Base-by-base conservation (phyloP, 352 stramenopile genomes). In the Phytophthora pseudosyringae region DNA sequence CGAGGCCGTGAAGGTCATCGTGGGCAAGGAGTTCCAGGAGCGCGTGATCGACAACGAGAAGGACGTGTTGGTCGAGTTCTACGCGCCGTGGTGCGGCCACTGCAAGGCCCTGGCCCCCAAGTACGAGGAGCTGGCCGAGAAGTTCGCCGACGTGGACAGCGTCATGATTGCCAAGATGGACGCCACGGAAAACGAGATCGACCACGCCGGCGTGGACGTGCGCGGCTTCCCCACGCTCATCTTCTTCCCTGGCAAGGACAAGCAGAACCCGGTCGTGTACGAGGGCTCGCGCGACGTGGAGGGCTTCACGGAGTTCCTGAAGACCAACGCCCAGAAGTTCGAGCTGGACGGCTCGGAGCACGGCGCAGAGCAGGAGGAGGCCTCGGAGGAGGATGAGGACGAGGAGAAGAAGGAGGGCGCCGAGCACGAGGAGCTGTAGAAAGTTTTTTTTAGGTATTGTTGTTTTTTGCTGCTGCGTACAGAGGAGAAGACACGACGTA, bases 101-200 rank as follows among this genome's bases (percentile, higher is more conserved):
- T 98, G 91, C 82, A 96, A 97, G 78, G 66, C 82, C n/a, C 81
- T 98, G 16, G 89, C 86, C 9, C 93, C 93, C 44, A 92, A 91
- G 73, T 98, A 95, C 74, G 89, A 97, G 63, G 89, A 97, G 74
- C 77, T 98, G 51, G 91, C 86, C 21, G 86, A 95, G 72, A 85
- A 80, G 47, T 97, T 97, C 59, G 80, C 86, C 2, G 82, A 96
- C 52, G 89, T 97, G 31, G 87, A 97, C 61, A 94, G 83, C 65
- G 89, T 98, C 40, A 59, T 98, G 39, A 97, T 99, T 67, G 94
- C 86, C 63, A 98, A 98, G 91, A 98, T 99, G 73, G 96, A 99
- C 71, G 83, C 93, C 33, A 98, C 94, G 3, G 92, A 92, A 51
- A 99, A 99, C 80, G 96, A 99, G 75, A 83, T 99, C 29, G 94